Conservation (phyloP, 1,284 basidiomycete species). For the Sanghuangporus sanghuang region DNA sequence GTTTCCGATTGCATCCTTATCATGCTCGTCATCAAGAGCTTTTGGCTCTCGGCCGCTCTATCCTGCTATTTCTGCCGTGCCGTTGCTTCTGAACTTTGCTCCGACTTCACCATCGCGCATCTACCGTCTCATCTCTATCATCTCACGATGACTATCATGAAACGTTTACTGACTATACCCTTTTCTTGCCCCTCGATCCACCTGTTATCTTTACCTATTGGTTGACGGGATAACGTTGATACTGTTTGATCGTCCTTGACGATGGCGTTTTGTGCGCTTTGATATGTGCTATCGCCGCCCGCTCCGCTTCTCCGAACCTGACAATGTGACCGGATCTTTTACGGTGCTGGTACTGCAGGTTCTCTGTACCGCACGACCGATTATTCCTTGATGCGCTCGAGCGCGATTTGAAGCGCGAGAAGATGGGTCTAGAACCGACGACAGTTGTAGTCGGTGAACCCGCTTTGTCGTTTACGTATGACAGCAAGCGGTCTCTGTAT, state of each 20-base stretch:
- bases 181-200: neutral
- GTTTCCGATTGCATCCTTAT: neutral
- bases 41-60: neutral
- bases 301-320: neutral
- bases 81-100: neutral
- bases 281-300: neutral
- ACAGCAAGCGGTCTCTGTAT: conserved; percentile 77
- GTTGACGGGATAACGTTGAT: neutral
- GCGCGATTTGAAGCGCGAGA: conserved; percentile 89
- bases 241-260: neutral
- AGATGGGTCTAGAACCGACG: conserved; percentile 80
- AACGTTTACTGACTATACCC: neutral
- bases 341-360: conserved; percentile 45
- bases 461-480: conserved; percentile 77
- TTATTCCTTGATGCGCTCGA: conserved; percentile 92
- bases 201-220: neutral
- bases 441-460: conserved; percentile 77
- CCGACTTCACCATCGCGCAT: neutral
- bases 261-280: neutral
- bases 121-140: conserved; percentile 8
- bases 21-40: neutral
- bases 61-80: neutral
- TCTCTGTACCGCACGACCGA: conserved; percentile 88
- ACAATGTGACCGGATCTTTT: neutral
- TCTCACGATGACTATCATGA: conserved; percentile 3